These are phyloP conservation scores for Rhizopogon vinicolor DNA, from an alignment of 768 basidiomycete species.

Conservation along the genomic window DNA sequence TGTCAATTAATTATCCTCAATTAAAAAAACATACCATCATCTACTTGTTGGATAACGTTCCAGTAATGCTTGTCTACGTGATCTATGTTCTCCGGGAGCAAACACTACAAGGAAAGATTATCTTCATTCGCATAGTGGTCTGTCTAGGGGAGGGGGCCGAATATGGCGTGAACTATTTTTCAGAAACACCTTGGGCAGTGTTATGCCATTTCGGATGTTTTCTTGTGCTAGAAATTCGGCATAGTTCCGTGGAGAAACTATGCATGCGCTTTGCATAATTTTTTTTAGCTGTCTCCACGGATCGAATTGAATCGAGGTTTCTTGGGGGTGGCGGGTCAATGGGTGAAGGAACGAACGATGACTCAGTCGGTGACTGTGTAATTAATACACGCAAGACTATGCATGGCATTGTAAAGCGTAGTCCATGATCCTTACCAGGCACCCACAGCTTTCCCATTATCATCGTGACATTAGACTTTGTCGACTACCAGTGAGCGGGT, in stretches of 20 bases:
- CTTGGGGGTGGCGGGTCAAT: neutral
- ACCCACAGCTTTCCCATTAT: constrained; percentile 4
- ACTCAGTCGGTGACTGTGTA: neutral
- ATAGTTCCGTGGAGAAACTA: neutral
- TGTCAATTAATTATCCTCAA: no score
- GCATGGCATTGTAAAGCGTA: no score
- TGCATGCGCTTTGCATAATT: neutral
- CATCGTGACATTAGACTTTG: constrained; percentile 21
- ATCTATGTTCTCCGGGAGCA: no score
- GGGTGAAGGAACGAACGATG: neutral
- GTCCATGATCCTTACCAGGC: neutral
- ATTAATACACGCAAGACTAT: no score
- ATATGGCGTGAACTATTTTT: no score
- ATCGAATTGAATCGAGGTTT: neutral
- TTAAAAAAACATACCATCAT: no score
- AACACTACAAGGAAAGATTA: no score
- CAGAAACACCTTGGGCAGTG: neutral
- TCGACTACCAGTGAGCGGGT: constrained; percentile 35
- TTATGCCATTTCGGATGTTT: neutral
- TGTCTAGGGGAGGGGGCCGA: no score
- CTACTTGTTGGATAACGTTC: no score
- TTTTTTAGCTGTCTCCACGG: constrained; percentile 5
- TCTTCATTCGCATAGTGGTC: no score
- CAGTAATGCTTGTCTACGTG: no score
- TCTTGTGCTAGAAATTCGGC: neutral